Evolutionary conservation across 495 filamentous ascomycete species (phyloP).

Genomic region (Staphylotrichum longicolle): DNA sequence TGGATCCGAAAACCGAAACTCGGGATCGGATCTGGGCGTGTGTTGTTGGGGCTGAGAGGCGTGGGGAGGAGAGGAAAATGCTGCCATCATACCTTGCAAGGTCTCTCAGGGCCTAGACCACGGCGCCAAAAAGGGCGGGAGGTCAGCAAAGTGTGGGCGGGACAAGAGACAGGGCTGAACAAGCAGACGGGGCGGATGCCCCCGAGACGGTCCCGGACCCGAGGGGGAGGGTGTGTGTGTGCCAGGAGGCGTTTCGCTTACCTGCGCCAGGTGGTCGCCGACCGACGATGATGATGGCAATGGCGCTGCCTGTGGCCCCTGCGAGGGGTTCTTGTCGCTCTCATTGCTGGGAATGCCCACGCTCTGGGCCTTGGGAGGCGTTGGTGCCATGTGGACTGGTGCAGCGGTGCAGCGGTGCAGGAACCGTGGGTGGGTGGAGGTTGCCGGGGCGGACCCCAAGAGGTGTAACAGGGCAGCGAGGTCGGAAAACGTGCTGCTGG

Average conservation of each 20-base stretch:
- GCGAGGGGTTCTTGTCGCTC: background rate
- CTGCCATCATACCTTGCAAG: conserved; percentile 44
- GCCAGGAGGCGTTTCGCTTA: conserved; percentile 13
- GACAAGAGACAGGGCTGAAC: conserved; percentile 13
- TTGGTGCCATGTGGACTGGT: conserved; percentile 12
- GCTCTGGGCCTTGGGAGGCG: background rate
- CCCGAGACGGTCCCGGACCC: conserved; percentile 5
- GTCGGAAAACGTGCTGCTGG: conserved; percentile 3
- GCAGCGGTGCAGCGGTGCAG: no score
- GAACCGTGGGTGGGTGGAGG: no score
- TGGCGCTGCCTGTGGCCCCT: conserved; percentile 1
- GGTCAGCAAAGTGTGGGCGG: conserved; percentile 20
- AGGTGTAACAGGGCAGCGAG: background rate
- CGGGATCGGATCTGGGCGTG: conserved; percentile 1
- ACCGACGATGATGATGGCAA: conserved; percentile 19
- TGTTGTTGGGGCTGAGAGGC: conserved; percentile 4
- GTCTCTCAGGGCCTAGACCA: conserved; percentile 46
- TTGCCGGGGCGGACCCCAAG: no score
- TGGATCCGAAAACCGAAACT: conserved; percentile 9
- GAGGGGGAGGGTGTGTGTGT: background rate
- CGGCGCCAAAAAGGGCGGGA: conserved; percentile 5
- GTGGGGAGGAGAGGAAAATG: conserved; percentile 23
- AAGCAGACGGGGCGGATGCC: conserved; percentile 7
- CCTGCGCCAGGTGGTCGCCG: conserved; percentile 26
- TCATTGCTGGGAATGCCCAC: background rate